Base-by-base conservation (phyloP, 495 filamentous ascomycete species). In the Hypoxylon rickii region DNA sequence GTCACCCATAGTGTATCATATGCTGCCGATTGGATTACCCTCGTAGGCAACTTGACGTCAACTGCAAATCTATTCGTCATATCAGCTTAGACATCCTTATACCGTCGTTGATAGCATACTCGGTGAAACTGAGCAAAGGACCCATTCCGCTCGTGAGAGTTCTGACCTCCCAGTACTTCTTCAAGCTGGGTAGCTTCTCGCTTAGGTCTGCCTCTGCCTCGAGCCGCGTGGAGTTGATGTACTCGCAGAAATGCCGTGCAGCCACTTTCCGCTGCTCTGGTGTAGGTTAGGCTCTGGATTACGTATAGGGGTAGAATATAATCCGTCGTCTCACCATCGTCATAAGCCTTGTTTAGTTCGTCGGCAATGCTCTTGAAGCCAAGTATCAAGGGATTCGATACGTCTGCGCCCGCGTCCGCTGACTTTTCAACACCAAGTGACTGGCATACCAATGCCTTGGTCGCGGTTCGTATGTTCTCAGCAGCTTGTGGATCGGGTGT, bases 81-180 rank as follows among this genome's bases (percentile, higher is more conserved):
- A 33, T 21, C 10, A 0, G 1, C 19, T 3, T 58, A 7, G 2
- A 15, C 10, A 7, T n/a, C 0, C 1, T 20, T 1, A 20, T 21
- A 33, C 22, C 10, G 0, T 2, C 19, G 6, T 58, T 11, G 2
- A 15, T n/a, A 7, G 46, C 53, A 31, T 64, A 67, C 64, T 67
- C 64, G 1, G 52, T 61, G 42, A 58, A 50, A 11, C 56, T 37
- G 16, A 67, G 56, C 21, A 67, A 12, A 4, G 45, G 34, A 6
- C 61, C 52, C 61, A 67, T 67, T 6, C 64, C 64, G n/a, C 64
- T 67, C 12, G 64, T 67, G 42, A 67, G 26, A 12, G 54, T 58
- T 21, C 64, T 58, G 8, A 67, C 56, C 37, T 64, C 49, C 64
- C 64, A 67, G 37, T 67, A 67, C 19, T 48, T 60, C 32, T 61